Evolutionary conservation across 2,329 filamentous ascomycete genomes (phyloP).

Genomic region (Seiridium cupressi): DNA sequence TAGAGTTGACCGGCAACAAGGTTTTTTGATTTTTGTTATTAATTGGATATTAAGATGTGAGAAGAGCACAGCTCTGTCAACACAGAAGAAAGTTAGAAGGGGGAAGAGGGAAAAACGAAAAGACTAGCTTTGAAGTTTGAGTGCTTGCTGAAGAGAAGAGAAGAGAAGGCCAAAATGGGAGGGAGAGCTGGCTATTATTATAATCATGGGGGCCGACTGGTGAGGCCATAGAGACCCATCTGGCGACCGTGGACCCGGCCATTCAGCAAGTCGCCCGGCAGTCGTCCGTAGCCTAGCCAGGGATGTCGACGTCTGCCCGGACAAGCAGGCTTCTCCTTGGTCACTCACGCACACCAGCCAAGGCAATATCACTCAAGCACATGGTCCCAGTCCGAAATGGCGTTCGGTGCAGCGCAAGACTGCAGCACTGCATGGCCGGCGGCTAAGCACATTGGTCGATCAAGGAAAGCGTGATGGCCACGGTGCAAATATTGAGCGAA

Average conservation of each 20-base stretch:
- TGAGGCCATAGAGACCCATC: slow-evolving; percentile 27
- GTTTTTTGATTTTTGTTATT: slow-evolving; percentile 29
- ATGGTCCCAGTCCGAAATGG: slow-evolving; percentile 19
- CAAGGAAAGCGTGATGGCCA: slow-evolving; percentile 18
- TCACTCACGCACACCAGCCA: slow-evolving; percentile 18
- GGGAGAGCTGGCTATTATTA: slow-evolving; percentile 38
- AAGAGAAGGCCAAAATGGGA: slow-evolving; percentile 36
- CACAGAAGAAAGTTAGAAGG: slow-evolving; percentile 33
- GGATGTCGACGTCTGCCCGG: slow-evolving; percentile 19
- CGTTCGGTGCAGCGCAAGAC: slow-evolving; percentile 24
- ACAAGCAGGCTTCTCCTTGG: slow-evolving; percentile 21
- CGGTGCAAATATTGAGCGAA: slow-evolving; percentile 15
- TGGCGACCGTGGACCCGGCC: slow-evolving; percentile 15
- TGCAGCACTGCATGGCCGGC: slow-evolving; percentile 35
- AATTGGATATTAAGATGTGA: slow-evolving; percentile 31
- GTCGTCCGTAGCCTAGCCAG: slow-evolving; percentile 16
- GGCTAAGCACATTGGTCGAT: slow-evolving; percentile 33
- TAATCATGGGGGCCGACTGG: slow-evolving; percentile 31
- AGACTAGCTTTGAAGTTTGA: slow-evolving; percentile 52
- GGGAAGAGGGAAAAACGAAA: slow-evolving; percentile 51
- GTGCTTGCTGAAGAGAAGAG: slow-evolving; percentile 65
- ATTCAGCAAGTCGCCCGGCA: slow-evolving; percentile 21
- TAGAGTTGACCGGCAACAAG: slow-evolving; percentile 50
- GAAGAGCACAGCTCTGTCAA: slow-evolving; percentile 56
- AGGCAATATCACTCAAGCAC: slow-evolving; percentile 22